Conservation (phyloP, 2,329 filamentous ascomycete species). For the Hypoxylon sp. region DNA sequence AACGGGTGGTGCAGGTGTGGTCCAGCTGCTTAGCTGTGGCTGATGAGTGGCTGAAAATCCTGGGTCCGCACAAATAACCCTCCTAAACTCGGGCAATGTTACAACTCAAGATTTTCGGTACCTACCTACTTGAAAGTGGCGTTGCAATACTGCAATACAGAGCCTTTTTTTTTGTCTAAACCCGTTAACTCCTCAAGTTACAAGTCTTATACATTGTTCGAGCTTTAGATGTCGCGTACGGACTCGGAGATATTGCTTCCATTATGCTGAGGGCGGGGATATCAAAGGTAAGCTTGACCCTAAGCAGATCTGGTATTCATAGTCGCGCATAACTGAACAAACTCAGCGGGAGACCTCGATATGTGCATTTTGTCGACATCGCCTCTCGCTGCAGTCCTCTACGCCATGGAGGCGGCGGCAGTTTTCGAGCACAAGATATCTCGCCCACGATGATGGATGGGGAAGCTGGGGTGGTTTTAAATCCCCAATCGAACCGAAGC, state of each 20-base stretch:
- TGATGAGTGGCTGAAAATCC: too few species aligned
- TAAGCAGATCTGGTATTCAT: background rate
- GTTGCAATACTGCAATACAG: conserved; percentile 13
- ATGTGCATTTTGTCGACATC: conserved; percentile 49
- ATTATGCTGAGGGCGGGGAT: conserved; percentile 50
- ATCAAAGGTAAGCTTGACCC: conserved; percentile 41
- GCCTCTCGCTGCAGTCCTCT: conserved; percentile 38
- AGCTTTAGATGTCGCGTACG: conserved; percentile 42
- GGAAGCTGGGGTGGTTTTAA: conserved; percentile 30
- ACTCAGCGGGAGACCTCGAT: conserved; percentile 48
- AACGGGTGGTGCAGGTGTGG: too few species aligned
- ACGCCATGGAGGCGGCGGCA: conserved; percentile 32
- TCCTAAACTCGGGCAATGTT: too few species aligned
- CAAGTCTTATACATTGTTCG: conserved; percentile 8
- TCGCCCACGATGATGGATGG: conserved; percentile 36
- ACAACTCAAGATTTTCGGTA: background rate
- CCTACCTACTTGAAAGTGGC: conserved; percentile 19
- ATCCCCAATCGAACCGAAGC: conserved; percentile 5
- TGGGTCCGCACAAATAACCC: too few species aligned
- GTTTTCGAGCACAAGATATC: conserved; percentile 37
- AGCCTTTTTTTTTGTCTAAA: conserved; percentile 15
- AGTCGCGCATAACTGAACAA: background rate
- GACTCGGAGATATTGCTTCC: conserved; percentile 28
- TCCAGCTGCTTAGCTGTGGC: too few species aligned
- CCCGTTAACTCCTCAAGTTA: background rate